Percentiles rank a stretch among this genome's conserved stretches.
Evolutionary conservation across 1,284 basidiomycete species (phyloP).

Genomic region (Papiliotrema laurentii): DNA sequence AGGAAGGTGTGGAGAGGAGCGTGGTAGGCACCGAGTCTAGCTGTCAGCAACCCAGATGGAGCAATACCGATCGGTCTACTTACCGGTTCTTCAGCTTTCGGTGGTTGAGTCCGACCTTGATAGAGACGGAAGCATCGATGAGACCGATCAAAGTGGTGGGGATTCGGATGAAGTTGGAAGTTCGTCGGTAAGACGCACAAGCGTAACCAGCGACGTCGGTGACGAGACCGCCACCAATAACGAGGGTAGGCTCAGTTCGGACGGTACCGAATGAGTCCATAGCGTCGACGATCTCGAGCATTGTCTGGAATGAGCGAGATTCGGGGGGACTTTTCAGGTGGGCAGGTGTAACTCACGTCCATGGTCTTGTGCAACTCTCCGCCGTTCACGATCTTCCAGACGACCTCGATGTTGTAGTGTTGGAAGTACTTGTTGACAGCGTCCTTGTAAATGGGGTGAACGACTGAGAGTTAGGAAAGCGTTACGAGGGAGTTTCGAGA

Average conservation of each 20-base stretch:
- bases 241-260: conserved; percentile 51
- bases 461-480: conserved; percentile 19
- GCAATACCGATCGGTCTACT: conserved; percentile 2
- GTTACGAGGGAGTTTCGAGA: not conserved
- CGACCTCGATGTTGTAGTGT: conserved; percentile 46
- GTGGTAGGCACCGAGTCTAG: conserved; percentile 48
- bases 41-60: not conserved
- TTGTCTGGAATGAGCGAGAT: conserved; percentile 27
- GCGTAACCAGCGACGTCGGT: conserved; percentile 49
- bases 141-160: conserved; percentile 51
- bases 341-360: conserved; percentile 27
- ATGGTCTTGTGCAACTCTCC: conserved; percentile 52
- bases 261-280: conserved; percentile 51
- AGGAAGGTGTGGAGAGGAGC: conserved; percentile 52
- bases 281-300: conserved; percentile 50
- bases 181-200: conserved; percentile 50
- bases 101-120: conserved; percentile 50
- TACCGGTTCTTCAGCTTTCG: conserved; percentile 45
- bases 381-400: conserved; percentile 50
- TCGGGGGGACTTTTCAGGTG: not conserved
- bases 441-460: conserved; percentile 34
- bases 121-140: conserved; percentile 51
- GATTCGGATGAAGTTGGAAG: conserved; percentile 51
- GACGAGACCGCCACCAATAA: conserved; percentile 50
- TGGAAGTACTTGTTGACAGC: conserved; percentile 43